phyloP scores from a whole-genome alignment of 2,329 filamentous ascomycete genomes.

The Exophiala aquamarina region DNA sequence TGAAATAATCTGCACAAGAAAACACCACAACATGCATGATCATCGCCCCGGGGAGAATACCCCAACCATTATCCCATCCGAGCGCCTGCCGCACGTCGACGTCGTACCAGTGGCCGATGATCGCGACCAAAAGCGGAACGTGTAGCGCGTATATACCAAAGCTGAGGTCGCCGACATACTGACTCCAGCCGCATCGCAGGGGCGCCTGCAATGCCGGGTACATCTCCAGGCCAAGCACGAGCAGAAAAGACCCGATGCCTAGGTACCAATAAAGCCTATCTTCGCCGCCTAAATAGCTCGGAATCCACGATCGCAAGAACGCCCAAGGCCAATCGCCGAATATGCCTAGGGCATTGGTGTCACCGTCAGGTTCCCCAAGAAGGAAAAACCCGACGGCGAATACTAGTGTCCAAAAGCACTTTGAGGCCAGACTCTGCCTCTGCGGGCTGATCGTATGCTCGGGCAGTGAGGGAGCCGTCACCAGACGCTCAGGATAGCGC shows the following conservation, averaged over 20 bases:
- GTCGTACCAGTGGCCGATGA: slow-evolving; percentile 2
- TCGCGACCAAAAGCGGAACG: neutral
- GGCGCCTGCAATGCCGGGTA: slow-evolving; percentile 1
- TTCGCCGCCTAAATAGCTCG: neutral
- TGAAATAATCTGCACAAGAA: neutral
- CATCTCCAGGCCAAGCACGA: neutral
- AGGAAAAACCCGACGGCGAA: neutral
- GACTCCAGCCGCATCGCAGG: neutral
- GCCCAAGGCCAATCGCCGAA: slow-evolving; percentile 5
- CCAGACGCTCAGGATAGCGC: neutral
- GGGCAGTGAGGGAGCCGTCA: neutral
- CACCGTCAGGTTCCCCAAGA: neutral
- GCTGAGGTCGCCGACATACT: slow-evolving; percentile 2
- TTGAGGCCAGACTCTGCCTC: neutral
- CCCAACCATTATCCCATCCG: neutral
- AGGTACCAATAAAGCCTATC: neutral
- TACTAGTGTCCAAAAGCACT: neutral
- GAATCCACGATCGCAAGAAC: neutral
- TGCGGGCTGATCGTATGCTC: neutral
- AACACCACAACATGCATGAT: slow-evolving; percentile 1
- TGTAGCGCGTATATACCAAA: slow-evolving; percentile 5
- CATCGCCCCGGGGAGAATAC: neutral
- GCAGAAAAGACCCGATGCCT: neutral
- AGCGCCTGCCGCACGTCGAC: neutral
- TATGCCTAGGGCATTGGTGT: neutral